Evolutionary conservation across 106 monocot genomes (phyloP), one percentile per base, ranked within the genome.

Genomic region (Dioscorea dumetorum): DNA sequence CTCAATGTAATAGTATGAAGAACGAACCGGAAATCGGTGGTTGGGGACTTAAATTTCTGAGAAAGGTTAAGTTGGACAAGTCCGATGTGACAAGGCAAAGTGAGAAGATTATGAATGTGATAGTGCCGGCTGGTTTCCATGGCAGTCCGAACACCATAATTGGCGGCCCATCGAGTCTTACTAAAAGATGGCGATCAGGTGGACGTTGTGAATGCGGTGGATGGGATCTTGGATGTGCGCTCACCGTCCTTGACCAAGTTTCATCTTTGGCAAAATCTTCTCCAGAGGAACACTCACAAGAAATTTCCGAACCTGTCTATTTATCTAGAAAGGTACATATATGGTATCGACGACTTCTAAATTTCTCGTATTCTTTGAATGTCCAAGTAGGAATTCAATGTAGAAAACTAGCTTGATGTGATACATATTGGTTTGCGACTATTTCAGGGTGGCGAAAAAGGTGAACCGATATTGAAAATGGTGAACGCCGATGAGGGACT

Each of bases 171-270:
- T 81, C 91, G 20, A 79, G 79, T 79, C 83, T 95, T 57, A 70
- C 60, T n/a, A 81, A 85, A 62, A 91, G 91, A 78, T 95, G 91
- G 95, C 85, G 61, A 63, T 82, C 85, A 0, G 72, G 74, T 33
- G 95, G 95, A 48, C 58, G 51, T n/a, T 95, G 95, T 67, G 95
- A 91, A 34, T 95, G 95, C 70, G 85, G 88, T 18, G 91, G 95
- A 31, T 95, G 95, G 95, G 95, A 95, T 72, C 22, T 95, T 57
- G 95, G 95, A 1, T 95, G 95, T 60, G 85, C 95, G 58, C 67
- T 95, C 22, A 83, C 71, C n/a, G 77, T 95, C 18, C 79, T 95
- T 22, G 73, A 56, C 17, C 68, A 62, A 62, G 57, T 12, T 56
- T 66, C 73, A 18, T 50, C 3, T 19, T 22, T 7, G 58, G 62